Conservation (phyloP, 1,284 basidiomycete genomes). For the Cryptococcus sp. region DNA sequence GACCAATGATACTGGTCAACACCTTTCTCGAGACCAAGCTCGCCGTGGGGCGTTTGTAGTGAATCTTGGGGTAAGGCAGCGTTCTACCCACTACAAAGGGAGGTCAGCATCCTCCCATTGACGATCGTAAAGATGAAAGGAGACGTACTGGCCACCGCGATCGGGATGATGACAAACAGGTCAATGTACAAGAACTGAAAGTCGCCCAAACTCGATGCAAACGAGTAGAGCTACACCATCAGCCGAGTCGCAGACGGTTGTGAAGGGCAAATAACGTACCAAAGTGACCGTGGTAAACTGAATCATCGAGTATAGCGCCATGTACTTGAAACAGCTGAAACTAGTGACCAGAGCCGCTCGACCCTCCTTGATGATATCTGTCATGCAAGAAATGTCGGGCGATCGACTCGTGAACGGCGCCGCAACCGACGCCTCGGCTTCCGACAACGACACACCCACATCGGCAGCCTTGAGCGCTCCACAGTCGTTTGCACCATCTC, state of each 20-base stretch:
- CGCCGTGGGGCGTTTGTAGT: constrained; percentile 88
- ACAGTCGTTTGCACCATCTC: constrained; percentile 98
- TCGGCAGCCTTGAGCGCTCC: constrained; percentile 98
- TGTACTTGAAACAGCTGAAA: constrained; percentile 99
- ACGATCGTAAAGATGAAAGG: not conserved
- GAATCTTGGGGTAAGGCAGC: constrained; percentile 76
- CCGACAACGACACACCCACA: constrained; percentile 91
- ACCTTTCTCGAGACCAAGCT: constrained; percentile 96
- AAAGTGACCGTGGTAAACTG: constrained; percentile 69
- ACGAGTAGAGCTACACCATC: constrained; percentile 66
- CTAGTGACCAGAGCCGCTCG: constrained; percentile 92
- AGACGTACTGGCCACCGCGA: constrained; percentile 83
- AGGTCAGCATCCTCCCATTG: not conserved
- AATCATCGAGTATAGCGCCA: constrained; percentile 56
- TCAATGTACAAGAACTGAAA: constrained; percentile 97
- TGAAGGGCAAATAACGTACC: constrained; percentile 9
- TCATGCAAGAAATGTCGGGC: constrained; percentile 92
- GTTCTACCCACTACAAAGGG: constrained; percentile 79
- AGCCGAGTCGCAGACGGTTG: too few species aligned
- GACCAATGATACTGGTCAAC: constrained; percentile 85
- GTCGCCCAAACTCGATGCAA: constrained; percentile 92
- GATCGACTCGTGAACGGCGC: constrained; percentile 93
- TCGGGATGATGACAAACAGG: constrained; percentile 92
- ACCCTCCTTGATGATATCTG: constrained; percentile 95
- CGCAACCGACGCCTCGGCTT: constrained; percentile 98